These are phyloP conservation scores for Penicillium capsulatum DNA, from an alignment of 2,329 filamentous ascomycete species.

Conservation along the genomic window DNA sequence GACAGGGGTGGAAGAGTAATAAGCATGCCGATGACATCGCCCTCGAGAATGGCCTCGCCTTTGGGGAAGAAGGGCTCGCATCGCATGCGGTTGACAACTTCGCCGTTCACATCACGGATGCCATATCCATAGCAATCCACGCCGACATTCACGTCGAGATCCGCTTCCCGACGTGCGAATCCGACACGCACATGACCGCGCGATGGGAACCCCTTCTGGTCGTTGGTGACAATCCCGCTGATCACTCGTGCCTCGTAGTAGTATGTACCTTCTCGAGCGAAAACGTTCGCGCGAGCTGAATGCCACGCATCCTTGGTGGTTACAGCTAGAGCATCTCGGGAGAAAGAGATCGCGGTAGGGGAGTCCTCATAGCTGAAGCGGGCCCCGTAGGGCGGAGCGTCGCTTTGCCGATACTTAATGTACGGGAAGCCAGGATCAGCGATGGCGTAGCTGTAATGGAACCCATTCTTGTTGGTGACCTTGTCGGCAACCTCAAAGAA, in stretches of 20 bases:
- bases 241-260: constrained; percentile 94
- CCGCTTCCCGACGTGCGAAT: constrained; percentile 46
- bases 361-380: constrained; percentile 92
- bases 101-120: constrained; percentile 80
- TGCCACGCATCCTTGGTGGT: constrained; percentile 92
- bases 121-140: constrained; percentile 96
- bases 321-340: constrained; percentile 68
- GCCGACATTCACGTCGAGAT: constrained; percentile 59
- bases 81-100: constrained; percentile 88
- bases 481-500: constrained; percentile 45
- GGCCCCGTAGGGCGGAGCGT: constrained; percentile 75
- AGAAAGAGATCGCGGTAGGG: constrained; percentile 78
- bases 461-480: constrained; percentile 65
- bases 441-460: constrained; percentile 85
- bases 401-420: constrained; percentile 86
- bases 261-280: constrained; percentile 80
- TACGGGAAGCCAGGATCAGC: constrained; percentile 83
- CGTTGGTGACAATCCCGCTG: constrained; percentile 52
- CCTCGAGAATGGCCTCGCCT: constrained; percentile 75
- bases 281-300: constrained; percentile 85
- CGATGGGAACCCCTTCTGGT: constrained; percentile 24
- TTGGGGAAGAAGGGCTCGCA: constrained; percentile 84
- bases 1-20: constrained; percentile 82
- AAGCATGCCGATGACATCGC: constrained; percentile 90
- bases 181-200: constrained; percentile 48